Evolutionary conservation across 164 flowering plant genomes (phyloP), one percentile per base, ranked within the genome.

Genomic region (Vitis rupestris): DNA sequence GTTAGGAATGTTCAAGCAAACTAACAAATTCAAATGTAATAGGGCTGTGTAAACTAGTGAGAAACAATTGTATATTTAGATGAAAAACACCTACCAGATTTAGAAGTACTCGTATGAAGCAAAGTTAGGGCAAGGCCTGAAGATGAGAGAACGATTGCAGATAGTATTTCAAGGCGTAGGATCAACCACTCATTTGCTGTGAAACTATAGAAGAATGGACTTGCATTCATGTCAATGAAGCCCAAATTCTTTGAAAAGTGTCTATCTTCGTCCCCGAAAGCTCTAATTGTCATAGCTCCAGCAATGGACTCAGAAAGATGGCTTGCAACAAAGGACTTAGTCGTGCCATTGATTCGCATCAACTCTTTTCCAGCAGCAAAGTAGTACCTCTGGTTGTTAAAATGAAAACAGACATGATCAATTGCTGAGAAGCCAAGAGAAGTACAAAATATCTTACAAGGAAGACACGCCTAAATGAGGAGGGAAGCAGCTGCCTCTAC

Each of bases 131-230:
- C 83, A 59, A 91, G 85, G 12, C 88, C 90, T 12, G 96, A 83
- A 8, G 85, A 76, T 55, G 91, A 75, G 13, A 93, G 81, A 64
- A 93, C 88, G 49, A 67, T 49, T 19, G 96, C 90, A 75, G 88
- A 74, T 13, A 91, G 72, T 4, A 72, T 77, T 70, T 94, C 98
- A 59, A 94, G 67, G n/a, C 94, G 83, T 64, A 80, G 88, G 61
- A 90, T 85, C 81, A 90, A 70, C 97, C 98, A 92, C 68, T 92
- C 94, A 67, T 78, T 88, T 63, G 98, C 92, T 23, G 96, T 73
- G 79, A 87, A 86, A 59, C 60, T 86, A 64, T 90, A 92, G 73
- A 90, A 90, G 73, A 72, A 82, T 3, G 95, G 80, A 48, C 90
- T 86, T 16, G 90, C 89, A 84, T 94, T 88, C 68, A 74, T 72